Evolutionary conservation across 2,329 filamentous ascomycete species (phyloP), one percentile per base, ranked within the genome.

Genomic region (Zymoseptoria pseudotritici): DNA sequence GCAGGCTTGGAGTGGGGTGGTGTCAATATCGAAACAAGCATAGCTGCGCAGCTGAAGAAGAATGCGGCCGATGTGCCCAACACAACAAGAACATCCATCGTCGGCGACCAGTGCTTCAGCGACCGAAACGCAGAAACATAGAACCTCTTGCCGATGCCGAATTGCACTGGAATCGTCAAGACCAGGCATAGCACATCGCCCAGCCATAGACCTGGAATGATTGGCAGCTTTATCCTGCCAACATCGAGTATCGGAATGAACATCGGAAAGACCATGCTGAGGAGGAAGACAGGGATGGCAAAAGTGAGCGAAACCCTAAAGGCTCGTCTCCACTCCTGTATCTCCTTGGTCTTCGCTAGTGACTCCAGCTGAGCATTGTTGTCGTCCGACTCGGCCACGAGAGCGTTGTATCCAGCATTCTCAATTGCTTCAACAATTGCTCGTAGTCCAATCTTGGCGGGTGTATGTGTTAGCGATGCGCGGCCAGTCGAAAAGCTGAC

Each of bases 281-380:
- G 88, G 56, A 96, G 72, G 70, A 97, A 91, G 36, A 99, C 93
- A 0, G 94, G 94, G 7, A 97, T 77, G 2, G 92, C 91, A 72
- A 97, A 97, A 3, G 82, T 80, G 2, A 90, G 70, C 0, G 91
- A 96, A 7, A 88, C 81, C 63, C 83, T 81, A 75, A 97, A 96
- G 0, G 91, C 90, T 29, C 80, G 83, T 63, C 84, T 86, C 94
- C 94, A 99, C 74, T 96, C 91, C 64, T 88, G 89, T 63, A 99
- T 96, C 74, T 99, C 94, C 67, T 90, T 90, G 0, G 94, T 97
- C 77, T 99, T 99, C 8, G 94, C 89, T 2, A 99, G 82, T 1
- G 94, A 97, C 74, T 97, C 91, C 2, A 99, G 83, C 72, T 99
- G 94, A 1, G 94, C 93, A 70, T 96, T 96, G 73, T 96, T 97